Conservation (phyloP, 805 yeast genomes). For the Naumovozyma dairenensis region DNA sequence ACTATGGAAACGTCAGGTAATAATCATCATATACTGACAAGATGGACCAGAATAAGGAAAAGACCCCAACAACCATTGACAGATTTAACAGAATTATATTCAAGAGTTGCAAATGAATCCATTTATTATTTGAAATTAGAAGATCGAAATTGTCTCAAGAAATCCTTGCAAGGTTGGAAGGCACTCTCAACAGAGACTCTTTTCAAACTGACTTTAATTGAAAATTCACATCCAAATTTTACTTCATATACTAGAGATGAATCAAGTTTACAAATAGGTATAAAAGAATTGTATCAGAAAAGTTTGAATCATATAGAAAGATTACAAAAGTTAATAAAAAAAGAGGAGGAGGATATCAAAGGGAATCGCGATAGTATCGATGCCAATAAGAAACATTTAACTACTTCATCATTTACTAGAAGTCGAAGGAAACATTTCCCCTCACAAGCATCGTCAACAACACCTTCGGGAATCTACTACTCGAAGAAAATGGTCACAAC, state of each 20-base stretch:
- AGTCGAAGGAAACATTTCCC: slow-evolving; percentile 10
- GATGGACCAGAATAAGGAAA: slow-evolving; percentile 33
- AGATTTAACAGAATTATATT: slow-evolving; percentile 49
- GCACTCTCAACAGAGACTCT: slow-evolving; percentile 53
- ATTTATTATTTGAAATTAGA: slow-evolving; percentile 49
- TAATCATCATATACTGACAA: slow-evolving; percentile 9
- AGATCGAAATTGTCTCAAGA: slow-evolving; percentile 40
- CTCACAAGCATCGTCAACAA: slow-evolving; percentile 11
- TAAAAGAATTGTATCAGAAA: slow-evolving; percentile 31
- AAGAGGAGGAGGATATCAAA: slow-evolving; percentile 3
- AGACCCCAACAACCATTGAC: slow-evolving; percentile 53
- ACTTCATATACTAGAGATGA: slow-evolving; percentile 37
- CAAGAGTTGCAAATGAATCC: slow-evolving; percentile 51
- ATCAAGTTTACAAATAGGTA: slow-evolving; percentile 31
- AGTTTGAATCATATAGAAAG: slow-evolving; percentile 35
- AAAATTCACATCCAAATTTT: slow-evolving; percentile 31
- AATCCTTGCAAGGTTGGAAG: slow-evolving; percentile 66
- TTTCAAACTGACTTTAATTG: slow-evolving; percentile 44
- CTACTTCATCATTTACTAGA: slow-evolving; percentile 20
- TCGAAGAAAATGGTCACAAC: slow-evolving; percentile 27
- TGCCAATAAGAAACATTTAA: slow-evolving; percentile 3
- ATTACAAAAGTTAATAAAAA: slow-evolving; percentile 16
- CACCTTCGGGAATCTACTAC: slow-evolving; percentile 1
- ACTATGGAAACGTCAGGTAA: slow-evolving; percentile 7
- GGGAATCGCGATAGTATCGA: slow-evolving; percentile 1